Percentiles rank a stretch among this genome's conserved stretches.
phyloP scores from a whole-genome alignment of 192 early-diverging fungal genomes.

The Chytriomyces sp. region DNA sequence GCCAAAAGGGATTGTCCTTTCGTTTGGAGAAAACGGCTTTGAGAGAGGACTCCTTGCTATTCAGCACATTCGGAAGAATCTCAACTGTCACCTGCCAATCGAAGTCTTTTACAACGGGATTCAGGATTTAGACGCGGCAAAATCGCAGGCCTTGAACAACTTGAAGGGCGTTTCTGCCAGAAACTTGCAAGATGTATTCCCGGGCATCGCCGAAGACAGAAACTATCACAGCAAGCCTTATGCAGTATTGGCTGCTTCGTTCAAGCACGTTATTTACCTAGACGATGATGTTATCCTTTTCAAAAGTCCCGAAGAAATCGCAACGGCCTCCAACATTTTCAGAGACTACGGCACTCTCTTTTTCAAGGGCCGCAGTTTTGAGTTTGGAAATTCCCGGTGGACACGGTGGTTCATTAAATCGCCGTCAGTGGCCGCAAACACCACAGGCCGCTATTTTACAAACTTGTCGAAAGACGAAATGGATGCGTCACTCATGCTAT shows the following conservation, averaged over 20 bases:
- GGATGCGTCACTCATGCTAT: slow-evolving; percentile 30
- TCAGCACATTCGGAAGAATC: slow-evolving; percentile 22
- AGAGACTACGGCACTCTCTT: slow-evolving; percentile 61
- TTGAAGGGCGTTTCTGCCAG: slow-evolving; percentile 13
- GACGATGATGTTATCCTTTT: slow-evolving; percentile 74
- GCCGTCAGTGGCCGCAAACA: slow-evolving; percentile 64
- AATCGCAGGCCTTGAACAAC: slow-evolving; percentile 6
- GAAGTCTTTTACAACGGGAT: slow-evolving; percentile 28
- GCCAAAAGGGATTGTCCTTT: slow-evolving; percentile 16
- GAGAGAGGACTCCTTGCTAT: slow-evolving; percentile 23
- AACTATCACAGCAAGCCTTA: slow-evolving; percentile 57
- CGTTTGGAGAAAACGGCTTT: slow-evolving; percentile 27
- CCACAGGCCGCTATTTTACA: slow-evolving; percentile 45
- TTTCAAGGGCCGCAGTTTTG: slow-evolving; percentile 64
- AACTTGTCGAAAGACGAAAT: slow-evolving; percentile 61
- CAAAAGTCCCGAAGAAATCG: slow-evolving; percentile 59
- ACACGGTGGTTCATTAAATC: slow-evolving; percentile 50
- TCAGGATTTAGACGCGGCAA: slow-evolving; percentile 20
- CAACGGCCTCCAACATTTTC: slow-evolving; percentile 41
- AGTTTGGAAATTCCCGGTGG: slow-evolving; percentile 16
- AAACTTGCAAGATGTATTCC: slow-evolving; percentile 28
- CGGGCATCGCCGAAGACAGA: slow-evolving; percentile 24
- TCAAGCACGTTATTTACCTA: slow-evolving; percentile 67
- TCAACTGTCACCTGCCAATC: slow-evolving; percentile 17
- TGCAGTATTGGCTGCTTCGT: slow-evolving; percentile 64